phyloP scores from a whole-genome alignment of 345 rosid species.

The Erysimum cheiranthoides region DNA sequence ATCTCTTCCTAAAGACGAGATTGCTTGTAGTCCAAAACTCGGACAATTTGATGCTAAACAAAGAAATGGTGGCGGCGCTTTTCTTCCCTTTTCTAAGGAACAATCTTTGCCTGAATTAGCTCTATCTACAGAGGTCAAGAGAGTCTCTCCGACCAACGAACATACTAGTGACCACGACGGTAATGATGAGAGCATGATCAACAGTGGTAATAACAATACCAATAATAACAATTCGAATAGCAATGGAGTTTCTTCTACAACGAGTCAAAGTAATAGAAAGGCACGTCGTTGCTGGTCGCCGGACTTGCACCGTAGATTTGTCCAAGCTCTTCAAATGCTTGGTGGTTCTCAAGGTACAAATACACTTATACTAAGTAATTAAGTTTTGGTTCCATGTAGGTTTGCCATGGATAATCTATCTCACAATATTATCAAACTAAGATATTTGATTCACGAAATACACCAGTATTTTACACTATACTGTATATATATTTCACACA shows the following conservation, averaged over 20 bases:
- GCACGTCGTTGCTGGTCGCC: constrained; percentile 99
- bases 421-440: neutral
- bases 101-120: constrained; percentile 73
- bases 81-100: constrained; percentile 91
- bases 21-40: constrained; percentile 58
- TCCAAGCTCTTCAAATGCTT: constrained; percentile 95
- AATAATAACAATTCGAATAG: constrained; percentile 34
- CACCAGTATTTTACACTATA: neutral
- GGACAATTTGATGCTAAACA: constrained; percentile 60
- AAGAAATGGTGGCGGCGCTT: constrained; percentile 89
- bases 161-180: constrained; percentile 39
- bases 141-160: constrained; percentile 46
- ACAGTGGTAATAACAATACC: constrained; percentile 23
- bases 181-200: constrained; percentile 37
- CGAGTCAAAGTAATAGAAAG: constrained; percentile 75
- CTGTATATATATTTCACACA: neutral
- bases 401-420: neutral
- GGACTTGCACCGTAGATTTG: constrained; percentile 94
- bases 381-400: constrained; percentile 2
- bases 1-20: constrained; percentile 42
- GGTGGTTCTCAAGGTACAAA: constrained; percentile 99
- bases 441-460: neutral
- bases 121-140: constrained; percentile 67
- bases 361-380: neutral
- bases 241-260: constrained; percentile 38